A percentile compares a stretch with the other conserved stretches of the same genome.
These are phyloP conservation scores for Podaxis sp. DNA, from an alignment of 768 basidiomycete genomes.

Conservation along the genomic window DNA sequence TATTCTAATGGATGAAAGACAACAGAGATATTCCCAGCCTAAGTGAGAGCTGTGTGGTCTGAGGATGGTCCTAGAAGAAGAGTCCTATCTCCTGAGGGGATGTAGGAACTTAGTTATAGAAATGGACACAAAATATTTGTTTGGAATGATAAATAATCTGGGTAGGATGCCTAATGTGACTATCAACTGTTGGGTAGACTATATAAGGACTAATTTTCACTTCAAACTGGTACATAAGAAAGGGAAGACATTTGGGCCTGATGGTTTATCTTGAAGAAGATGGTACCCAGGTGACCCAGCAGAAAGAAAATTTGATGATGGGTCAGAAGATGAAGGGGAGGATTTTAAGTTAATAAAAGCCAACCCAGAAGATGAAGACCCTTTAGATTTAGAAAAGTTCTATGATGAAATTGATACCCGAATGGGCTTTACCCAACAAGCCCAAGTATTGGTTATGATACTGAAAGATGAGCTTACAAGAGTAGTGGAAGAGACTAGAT, in stretches of 20 bases:
- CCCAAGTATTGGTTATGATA: no score
- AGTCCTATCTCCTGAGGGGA: conserved; percentile 22
- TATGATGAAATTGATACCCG: no score
- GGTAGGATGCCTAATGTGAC: conserved; percentile 32
- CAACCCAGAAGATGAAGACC: no score
- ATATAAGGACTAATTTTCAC: conserved; percentile 29
- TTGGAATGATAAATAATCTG: conserved; percentile 34
- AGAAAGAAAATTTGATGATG: no score
- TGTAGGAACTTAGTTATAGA: background rate
- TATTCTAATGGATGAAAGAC: conserved; percentile 34
- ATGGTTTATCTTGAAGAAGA: conserved; percentile 30
- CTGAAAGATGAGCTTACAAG: no score
- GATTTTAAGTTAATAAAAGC: no score
- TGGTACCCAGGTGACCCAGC: conserved; percentile 17
- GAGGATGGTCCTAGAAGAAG: conserved; percentile 22
- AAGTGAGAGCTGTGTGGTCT: conserved; percentile 36
- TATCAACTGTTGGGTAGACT: conserved; percentile 37
- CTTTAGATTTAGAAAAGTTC: no score
- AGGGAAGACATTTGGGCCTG: conserved; percentile 25
- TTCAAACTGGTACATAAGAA: conserved; percentile 32
- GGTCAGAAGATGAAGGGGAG: no score
- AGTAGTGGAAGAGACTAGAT: no score
- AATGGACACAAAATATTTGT: conserved; percentile 9
- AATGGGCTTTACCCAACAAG: no score
- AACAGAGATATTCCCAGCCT: conserved; percentile 35